Evolutionary conservation across 306 rosid species (phyloP).

Genomic region (Medicago ruthenica): DNA sequence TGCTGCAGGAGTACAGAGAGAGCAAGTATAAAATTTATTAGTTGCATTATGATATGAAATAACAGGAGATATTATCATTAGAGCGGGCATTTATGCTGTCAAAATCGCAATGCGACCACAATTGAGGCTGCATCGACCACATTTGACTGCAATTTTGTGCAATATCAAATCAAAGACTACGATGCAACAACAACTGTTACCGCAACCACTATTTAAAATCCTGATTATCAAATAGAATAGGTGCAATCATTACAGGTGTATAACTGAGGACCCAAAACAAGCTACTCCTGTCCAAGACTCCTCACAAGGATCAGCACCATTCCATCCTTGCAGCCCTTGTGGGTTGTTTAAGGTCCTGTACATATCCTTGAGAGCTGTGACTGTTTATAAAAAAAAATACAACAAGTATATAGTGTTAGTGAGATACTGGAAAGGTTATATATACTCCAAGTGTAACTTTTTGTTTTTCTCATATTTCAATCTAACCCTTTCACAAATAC

Average conservation of each 20-base stretch:
- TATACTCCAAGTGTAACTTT: neutral
- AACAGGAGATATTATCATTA: neutral
- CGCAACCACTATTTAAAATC: neutral
- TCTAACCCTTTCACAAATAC: neutral
- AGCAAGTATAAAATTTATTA: neutral
- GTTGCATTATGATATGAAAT: slow-evolving; percentile 9
- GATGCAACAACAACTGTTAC: too few species aligned
- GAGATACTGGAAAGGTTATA: neutral
- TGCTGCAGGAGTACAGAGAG: slow-evolving; percentile 56
- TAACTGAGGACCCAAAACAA: slow-evolving; percentile 78
- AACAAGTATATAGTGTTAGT: slow-evolving; percentile 19
- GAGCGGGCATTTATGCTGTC: neutral
- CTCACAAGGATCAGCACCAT: slow-evolving; percentile 80
- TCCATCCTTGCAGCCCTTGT: slow-evolving; percentile 69
- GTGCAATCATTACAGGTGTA: slow-evolving; percentile 68
- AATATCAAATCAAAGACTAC: too few species aligned
- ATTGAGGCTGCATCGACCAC: too few species aligned
- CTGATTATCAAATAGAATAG: neutral
- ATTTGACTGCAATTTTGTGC: too few species aligned
- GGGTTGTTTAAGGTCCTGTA: slow-evolving; percentile 69
- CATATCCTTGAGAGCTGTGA: slow-evolving; percentile 66
- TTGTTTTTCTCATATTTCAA: neutral
- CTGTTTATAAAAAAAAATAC: slow-evolving; percentile 50
- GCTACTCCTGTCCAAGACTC: slow-evolving; percentile 89
- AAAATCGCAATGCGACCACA: too few species aligned